These are phyloP conservation scores for Globisporangium yorkense DNA, from an alignment of 352 stramenopile genomes.

Conservation along the genomic window DNA sequence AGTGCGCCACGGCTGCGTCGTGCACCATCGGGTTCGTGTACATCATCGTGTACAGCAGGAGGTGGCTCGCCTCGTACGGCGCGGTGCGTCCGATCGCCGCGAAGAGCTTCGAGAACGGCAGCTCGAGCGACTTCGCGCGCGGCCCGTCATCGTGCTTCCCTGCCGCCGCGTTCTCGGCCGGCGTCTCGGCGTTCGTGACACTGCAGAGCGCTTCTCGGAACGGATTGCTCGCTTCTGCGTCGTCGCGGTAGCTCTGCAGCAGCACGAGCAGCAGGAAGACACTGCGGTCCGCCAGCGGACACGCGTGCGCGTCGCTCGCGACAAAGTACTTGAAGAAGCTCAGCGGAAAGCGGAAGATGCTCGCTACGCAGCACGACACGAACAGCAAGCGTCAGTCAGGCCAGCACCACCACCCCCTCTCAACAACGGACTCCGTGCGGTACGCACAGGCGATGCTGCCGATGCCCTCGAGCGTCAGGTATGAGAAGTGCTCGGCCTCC, in stretches of 20 bases:
- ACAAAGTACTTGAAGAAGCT: constrained; percentile 72
- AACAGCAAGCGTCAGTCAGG: not conserved
- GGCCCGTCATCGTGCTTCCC: constrained; percentile 23
- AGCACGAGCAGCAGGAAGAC: constrained; percentile 60
- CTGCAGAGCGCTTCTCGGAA: constrained; percentile 50
- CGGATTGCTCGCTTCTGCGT: constrained; percentile 37
- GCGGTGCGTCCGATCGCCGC: constrained; percentile 39
- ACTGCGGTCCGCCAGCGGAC: constrained; percentile 61
- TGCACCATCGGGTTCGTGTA: constrained; percentile 59
- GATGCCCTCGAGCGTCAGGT: constrained; percentile 63
- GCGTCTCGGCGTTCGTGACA: constrained; percentile 27
- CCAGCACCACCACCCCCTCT: not conserved
- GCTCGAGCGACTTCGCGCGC: constrained; percentile 18
- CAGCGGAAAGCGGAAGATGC: constrained; percentile 57
- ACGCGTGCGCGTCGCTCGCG: constrained; percentile 35
- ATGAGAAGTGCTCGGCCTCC: constrained; percentile 60
- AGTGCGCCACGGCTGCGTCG: constrained; percentile 34
- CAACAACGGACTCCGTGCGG: not conserved
- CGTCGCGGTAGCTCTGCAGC: constrained; percentile 64
- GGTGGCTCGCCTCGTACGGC: constrained; percentile 57
- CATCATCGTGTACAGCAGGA: constrained; percentile 71
- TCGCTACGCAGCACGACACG: constrained; percentile 19
- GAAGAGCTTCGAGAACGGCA: constrained; percentile 54
- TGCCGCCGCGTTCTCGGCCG: constrained; percentile 3
- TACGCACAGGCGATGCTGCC: constrained; percentile 52